Conservation (phyloP, 2,329 filamentous ascomycete genomes). For the Trichothecium roseum region DNA sequence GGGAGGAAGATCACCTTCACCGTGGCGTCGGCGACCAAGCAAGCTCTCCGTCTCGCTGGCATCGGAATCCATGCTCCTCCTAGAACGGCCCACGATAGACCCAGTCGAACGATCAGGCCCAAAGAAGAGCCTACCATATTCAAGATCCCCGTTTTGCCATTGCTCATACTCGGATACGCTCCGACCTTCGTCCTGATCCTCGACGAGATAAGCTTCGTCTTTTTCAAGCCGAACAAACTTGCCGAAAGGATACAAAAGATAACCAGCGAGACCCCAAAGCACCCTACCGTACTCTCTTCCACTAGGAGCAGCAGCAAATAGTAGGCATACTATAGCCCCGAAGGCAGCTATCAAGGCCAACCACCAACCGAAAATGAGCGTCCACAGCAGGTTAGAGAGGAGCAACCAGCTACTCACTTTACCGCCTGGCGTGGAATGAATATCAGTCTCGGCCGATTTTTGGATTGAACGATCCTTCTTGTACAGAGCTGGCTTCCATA, state of each 20-base stretch:
- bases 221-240: constrained; percentile 90
- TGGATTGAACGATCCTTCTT: constrained; percentile 96
- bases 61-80: constrained; percentile 79
- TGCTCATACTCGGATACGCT: constrained; percentile 98
- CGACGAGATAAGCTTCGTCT: constrained; percentile 87
- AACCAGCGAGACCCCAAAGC: constrained; percentile 72
- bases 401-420: constrained; percentile 76
- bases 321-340: constrained; percentile 67
- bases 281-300: constrained; percentile 78
- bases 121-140: constrained; percentile 93
- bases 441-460: constrained; percentile 90
- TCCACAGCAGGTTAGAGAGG: constrained; percentile 86
- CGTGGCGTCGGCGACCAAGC: constrained; percentile 52
- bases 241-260: constrained; percentile 92
- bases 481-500: constrained; percentile 98
- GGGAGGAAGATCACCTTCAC: constrained; percentile 24
- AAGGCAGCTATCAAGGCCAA: constrained; percentile 65
- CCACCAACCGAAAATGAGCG: constrained; percentile 92
- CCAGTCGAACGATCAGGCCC: constrained; percentile 66
- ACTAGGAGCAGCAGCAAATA: constrained; percentile 70
- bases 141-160: constrained; percentile 95
- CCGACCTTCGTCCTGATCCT: constrained; percentile 89
- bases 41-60: constrained; percentile 83
- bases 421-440: constrained; percentile 86
- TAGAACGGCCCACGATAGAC: constrained; percentile 75